Percentiles rank a stretch among this genome's conserved stretches.
phyloP scores from a whole-genome alignment of 1,139 yeast genomes.

The Schwanniomyces etchellsii region DNA sequence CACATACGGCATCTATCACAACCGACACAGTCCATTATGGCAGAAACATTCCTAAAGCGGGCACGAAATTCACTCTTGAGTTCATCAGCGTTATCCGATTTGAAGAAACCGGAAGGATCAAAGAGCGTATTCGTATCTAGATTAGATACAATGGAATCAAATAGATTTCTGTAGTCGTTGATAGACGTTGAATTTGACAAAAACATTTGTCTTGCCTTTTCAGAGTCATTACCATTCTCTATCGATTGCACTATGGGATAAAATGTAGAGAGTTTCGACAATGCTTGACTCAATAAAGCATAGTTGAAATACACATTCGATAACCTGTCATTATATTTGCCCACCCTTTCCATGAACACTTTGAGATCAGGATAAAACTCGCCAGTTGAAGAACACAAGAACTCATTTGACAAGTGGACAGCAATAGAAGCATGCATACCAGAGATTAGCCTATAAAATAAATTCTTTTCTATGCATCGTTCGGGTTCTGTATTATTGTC shows the following conservation, averaged over 20 bases:
- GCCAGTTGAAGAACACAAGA: constrained; percentile 65
- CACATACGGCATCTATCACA: constrained; percentile 96
- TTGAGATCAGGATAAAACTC: constrained; percentile 80
- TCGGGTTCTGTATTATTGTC: constrained; percentile 32
- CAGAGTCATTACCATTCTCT: constrained; percentile 18
- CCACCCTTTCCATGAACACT: constrained; percentile 85
- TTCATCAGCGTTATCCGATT: constrained; percentile 52
- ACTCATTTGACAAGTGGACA: constrained; percentile 87
- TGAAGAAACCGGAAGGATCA: constrained; percentile 40
- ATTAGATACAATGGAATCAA: constrained; percentile 23
- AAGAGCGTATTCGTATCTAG: constrained; percentile 34
- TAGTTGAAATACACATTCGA: constrained; percentile 90
- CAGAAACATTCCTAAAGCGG: constrained; percentile 84
- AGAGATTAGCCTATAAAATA: constrained; percentile 79
- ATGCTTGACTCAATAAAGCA: constrained; percentile 78
- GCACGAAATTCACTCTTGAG: constrained; percentile 80
- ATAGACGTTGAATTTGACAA: constrained; percentile 39
- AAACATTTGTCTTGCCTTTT: constrained; percentile 30
- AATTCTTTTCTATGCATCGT: constrained; percentile 75
- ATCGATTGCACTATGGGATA: constrained; percentile 23
- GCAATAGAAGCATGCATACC: constrained; percentile 97
- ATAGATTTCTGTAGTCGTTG: constrained; percentile 34
- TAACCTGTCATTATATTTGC: constrained; percentile 81
- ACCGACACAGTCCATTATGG: constrained; percentile 96
- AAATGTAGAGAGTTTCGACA: constrained; percentile 51